Conservation (phyloP, 192 early-diverging fungal species). For the Linnemannia exigua region DNA sequence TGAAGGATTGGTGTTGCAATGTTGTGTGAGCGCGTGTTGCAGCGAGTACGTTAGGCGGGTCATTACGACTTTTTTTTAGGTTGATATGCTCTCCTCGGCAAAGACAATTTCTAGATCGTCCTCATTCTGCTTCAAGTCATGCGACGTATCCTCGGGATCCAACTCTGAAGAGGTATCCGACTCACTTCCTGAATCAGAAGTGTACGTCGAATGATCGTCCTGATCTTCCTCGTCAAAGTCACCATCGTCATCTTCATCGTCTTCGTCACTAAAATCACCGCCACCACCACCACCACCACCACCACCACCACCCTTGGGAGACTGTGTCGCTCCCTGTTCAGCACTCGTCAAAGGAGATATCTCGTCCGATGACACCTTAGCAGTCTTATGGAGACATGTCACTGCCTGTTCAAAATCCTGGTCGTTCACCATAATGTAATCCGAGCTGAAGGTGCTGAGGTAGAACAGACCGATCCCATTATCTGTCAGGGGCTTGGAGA, state of each 20-base stretch:
- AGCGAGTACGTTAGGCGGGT: too few species aligned
- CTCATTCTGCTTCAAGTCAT: not conserved
- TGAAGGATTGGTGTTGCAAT: too few species aligned
- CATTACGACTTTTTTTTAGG: not conserved
- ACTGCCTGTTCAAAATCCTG: constrained; percentile 50
- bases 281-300: not conserved
- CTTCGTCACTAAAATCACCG: not conserved
- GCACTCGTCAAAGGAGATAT: not conserved
- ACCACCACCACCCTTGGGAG: not conserved
- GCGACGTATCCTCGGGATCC: not conserved
- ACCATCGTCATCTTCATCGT: not conserved
- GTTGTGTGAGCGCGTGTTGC: too few species aligned
- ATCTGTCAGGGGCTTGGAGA: constrained; percentile 33
- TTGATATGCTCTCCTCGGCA: constrained; percentile 4
- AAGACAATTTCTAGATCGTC: constrained; percentile 23
- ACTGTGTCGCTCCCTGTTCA: not conserved
- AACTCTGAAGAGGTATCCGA: constrained; percentile 7
- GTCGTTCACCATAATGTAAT: constrained; percentile 55
- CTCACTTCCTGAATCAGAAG: constrained; percentile 2
- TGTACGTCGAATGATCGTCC: constrained; percentile 1
- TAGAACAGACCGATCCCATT: constrained; percentile 45
- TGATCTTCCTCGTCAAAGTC: constrained; percentile 5
- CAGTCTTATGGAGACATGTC: constrained; percentile 28
- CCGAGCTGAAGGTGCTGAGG: constrained; percentile 53
- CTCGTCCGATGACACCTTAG: constrained; percentile 7